Evolutionary conservation across 352 stramenopile genomes (phyloP), one percentile per base, ranked within the genome.

Genomic region (Blastocystis sp.): DNA sequence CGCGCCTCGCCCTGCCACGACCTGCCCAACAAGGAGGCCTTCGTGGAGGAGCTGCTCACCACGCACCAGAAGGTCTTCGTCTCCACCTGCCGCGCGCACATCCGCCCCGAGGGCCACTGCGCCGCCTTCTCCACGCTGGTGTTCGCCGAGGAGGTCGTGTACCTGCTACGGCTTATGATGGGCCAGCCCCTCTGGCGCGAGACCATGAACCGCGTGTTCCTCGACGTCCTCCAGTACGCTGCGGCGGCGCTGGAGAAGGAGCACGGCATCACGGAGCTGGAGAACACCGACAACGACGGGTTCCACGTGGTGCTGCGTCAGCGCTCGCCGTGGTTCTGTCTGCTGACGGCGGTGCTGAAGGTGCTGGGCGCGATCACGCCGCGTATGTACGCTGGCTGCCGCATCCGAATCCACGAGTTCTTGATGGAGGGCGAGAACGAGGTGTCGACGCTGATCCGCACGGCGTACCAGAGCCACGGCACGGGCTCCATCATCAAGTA

Each of bases 401-500:
- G 77, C 28, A 87, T 87, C 40, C 77, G 77, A 60, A 87, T 87
- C 45, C 77, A 87, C n/a, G 77, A 87, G 45, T 77, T 77, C 48
- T 40, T 87, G 0, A 87, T 87, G 77, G 65, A 87, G 45, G 65
- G 77, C 10, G 77, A 62, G 21, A 87, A 87, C 42, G 77, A 87
- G 34, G 48, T 81, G 4, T 74, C 62, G 3, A 87, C 62, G 52
- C 77, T 87, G 38, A 77, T 87, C 40, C 65, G 63, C 40, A 54
- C 77, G 3, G 65, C 65, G 3, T 87, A 87, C 45, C 77, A 87
- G 45, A 87, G 77, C 57, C 62, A 78, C 24, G 77, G 77, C 17
- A 87, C 62, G 4, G 77, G 77, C 42, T 76, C 62, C 9, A 77
- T 87, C 24, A 87, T 87, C 45, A 74, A 87, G 42, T 87, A 87